These are phyloP conservation scores for Mycosphaerelloides madeirae DNA, from an alignment of 2,329 filamentous ascomycete genomes.

Conservation along the genomic window DNA sequence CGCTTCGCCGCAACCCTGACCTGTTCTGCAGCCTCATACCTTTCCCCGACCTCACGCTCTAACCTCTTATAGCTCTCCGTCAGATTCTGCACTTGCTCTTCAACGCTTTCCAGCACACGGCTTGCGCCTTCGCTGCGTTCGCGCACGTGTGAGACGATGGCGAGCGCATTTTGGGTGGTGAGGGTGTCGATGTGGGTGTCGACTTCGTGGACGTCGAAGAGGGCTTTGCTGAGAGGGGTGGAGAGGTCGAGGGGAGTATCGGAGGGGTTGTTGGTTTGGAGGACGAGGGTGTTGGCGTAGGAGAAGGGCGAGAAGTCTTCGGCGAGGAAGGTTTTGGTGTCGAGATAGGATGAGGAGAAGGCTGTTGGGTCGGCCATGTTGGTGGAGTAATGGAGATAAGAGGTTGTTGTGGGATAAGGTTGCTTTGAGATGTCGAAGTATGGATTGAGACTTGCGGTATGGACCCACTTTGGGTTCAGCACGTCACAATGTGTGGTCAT, in stretches of 20 bases:
- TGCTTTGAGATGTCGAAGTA: too few species aligned
- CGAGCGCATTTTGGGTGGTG: constrained; percentile 76
- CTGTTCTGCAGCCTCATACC: constrained; percentile 80
- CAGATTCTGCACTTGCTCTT: constrained; percentile 72
- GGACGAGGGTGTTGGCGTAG: constrained; percentile 86
- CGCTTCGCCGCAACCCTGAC: constrained; percentile 72
- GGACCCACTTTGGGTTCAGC: too few species aligned
- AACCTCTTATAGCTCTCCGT: constrained; percentile 81
- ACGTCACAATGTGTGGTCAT: too few species aligned
- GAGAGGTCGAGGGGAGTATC: constrained; percentile 89
- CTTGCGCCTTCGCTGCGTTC: constrained; percentile 68
- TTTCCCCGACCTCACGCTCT: constrained; percentile 78
- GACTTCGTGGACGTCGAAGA: constrained; percentile 95
- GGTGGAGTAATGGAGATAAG: neutral
- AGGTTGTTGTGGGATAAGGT: neutral
- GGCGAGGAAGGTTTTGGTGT: constrained; percentile 86
- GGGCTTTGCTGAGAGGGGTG: constrained; percentile 84
- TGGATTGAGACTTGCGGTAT: too few species aligned
- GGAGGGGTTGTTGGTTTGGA: constrained; percentile 84
- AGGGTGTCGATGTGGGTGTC: constrained; percentile 91
- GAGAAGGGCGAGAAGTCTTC: constrained; percentile 73
- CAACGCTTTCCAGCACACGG: constrained; percentile 69
- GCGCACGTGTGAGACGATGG: constrained; percentile 73
- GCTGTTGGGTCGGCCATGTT: constrained; percentile 3
- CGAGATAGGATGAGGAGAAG: constrained; percentile 61